Base-by-base conservation (phyloP, 2,329 filamentous ascomycete genomes). In the Coniella vitis region DNA sequence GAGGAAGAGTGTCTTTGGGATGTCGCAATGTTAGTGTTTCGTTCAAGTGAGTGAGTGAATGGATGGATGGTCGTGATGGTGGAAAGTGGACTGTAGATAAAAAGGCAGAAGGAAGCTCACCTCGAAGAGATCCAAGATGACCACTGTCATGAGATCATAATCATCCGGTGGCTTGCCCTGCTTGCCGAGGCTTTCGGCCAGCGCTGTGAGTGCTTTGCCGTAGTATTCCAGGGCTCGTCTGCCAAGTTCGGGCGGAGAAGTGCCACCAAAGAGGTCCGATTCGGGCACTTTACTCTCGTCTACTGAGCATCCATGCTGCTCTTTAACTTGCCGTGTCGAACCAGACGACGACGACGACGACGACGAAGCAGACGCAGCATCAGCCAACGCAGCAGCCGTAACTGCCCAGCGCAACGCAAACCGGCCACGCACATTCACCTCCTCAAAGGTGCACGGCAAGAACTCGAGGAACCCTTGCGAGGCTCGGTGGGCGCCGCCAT, bases 91-190 rank as follows among this genome's bases (percentile, higher is more conserved):
- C n/a, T n/a, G n/a, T n/a, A n/a, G n/a, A n/a, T n/a, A n/a, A n/a
- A n/a, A n/a, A n/a, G n/a, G n/a, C n/a, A n/a, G n/a, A n/a, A n/a
- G n/a, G n/a, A 19, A 21, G 42, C 40, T 43, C 54, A 65, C 66
- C 59, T 70, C 67, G 35, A 70, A 70, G 2, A 69, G 60, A 41
- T 69, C 67, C 12, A 70, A 52, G 17, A 70, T 55, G 12, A 70
- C 66, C 1, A 65, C 59, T 3, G 66, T 62, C 67, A 70, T 69
- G 14, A 70, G 55, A 40, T 67, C 63, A 51, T 66, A 63, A 47
- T 70, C 68, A 51, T 68, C 65, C 4, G 65, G 65, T 1, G 54
- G 51, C 51, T 68, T 66, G 10, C 57, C 58, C n/a, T 57, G 52
- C 21, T 56, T 52, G 3, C 57, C 52, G 21, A 69, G 53, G 0